Percentiles rank a stretch among this genome's conserved stretches.
phyloP scores from a whole-genome alignment of 192 early-diverging fungal species.

The Rhizophagus prolifer region DNA sequence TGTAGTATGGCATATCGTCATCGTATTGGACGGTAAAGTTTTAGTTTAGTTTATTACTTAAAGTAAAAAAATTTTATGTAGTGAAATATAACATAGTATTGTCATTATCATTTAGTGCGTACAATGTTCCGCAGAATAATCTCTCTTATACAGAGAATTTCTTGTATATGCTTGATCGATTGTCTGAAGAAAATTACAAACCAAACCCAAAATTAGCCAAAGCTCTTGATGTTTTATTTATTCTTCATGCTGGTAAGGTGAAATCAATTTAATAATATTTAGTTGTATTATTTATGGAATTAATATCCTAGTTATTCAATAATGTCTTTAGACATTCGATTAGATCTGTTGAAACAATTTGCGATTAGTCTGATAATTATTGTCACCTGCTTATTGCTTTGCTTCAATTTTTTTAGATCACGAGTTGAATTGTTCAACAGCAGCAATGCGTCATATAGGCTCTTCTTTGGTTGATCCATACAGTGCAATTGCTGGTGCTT shows the following conservation, averaged over 20 bases:
- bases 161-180: slow-evolving; percentile 66
- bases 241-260: slow-evolving; percentile 62
- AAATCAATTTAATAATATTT: too few relatives aligned
- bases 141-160: slow-evolving; percentile 66
- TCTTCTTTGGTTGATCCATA: slow-evolving; percentile 62
- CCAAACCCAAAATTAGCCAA: slow-evolving; percentile 57
- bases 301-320: too few relatives aligned
- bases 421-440: slow-evolving; percentile 48
- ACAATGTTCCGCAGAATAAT: slow-evolving; percentile 45
- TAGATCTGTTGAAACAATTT: too few relatives aligned
- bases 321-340: too few relatives aligned
- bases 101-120: slow-evolving; percentile 10
- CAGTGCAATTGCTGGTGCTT: slow-evolving; percentile 57
- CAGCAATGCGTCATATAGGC: slow-evolving; percentile 68
- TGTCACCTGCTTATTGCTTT: neutral
- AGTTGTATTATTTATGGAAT: too few relatives aligned
- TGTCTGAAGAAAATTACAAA: slow-evolving; percentile 57
- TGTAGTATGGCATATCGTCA: slow-evolving; percentile 54
- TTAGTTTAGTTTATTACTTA: neutral
- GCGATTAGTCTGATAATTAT: too few relatives aligned
- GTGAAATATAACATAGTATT: neutral
- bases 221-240: slow-evolving; percentile 70
- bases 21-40: slow-evolving; percentile 48
- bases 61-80: neutral
- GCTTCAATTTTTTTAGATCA: slow-evolving; percentile 23